Evolutionary conservation across 2,329 filamentous ascomycete genomes (phyloP), one percentile per base, ranked within the genome.

Genomic region (Phialocephala sp.): DNA sequence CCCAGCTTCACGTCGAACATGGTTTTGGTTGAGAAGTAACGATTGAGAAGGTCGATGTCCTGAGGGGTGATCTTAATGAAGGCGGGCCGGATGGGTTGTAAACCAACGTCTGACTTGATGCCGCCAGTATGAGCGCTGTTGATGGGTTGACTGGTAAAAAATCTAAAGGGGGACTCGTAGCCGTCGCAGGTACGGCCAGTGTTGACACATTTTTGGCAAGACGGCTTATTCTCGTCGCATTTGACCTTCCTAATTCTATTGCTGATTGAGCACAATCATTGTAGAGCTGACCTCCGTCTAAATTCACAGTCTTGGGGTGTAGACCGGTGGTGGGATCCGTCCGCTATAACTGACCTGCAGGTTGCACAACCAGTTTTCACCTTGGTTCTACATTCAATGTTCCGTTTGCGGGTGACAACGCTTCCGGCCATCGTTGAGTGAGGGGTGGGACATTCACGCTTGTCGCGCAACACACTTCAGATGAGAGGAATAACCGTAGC

Each of bases 241-340:
- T 73, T 72, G 64, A 73, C 50, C 50, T 68, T 72, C 69, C 87
- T 80, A 70, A 83, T 81, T 76, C 86, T 88, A 71, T 64, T 77
- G 77, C 63, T 74, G 20, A 58, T 61, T 71, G 63, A 69, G 69
- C 69, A 66, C 60, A 60, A 66, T 67, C 43, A 62, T 57, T 67
- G 39, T 59, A 68, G 60, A 60, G 58, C 39, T 64, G 56, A 62
- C 58, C 43, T 69, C 59, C 45, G 37, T 67, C 64, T 50, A 65
- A 59, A 68, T 63, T 65, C 62, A 65, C 59, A 59, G 55, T 60
- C 63, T 64, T 59, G 64, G 43, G 59, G 62, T 66, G 61, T 70
- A 66, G 59, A 70, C 43, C 54, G 41, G 56, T 35, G 60, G 69
- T 59, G 62, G 65, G 56, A 70, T 56, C 37, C 64, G 58, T 24